Evolutionary conservation across 371 early-diverging fungal species (phyloP).

Genomic region (Mycotypha africana): DNA sequence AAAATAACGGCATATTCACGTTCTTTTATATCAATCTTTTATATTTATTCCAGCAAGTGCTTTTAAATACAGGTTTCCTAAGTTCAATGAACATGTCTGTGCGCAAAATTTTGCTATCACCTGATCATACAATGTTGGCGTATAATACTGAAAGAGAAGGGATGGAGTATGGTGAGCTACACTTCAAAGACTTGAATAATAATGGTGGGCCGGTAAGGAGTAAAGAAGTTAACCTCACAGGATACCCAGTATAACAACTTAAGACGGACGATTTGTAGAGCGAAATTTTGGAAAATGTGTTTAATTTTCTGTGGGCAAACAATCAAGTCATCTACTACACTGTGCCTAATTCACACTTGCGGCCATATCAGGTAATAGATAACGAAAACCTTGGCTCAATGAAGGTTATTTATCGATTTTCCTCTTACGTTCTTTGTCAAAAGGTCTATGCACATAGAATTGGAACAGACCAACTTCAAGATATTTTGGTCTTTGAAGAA

Average conservation of each 20-base stretch:
- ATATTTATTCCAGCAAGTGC: conserved; percentile 33
- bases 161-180: conserved; percentile 61
- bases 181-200: conserved; percentile 45
- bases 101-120: conserved; percentile 56
- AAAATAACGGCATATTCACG: not conserved
- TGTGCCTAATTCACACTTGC: conserved; percentile 63
- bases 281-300: conserved; percentile 61
- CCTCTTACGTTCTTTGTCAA: too few species aligned
- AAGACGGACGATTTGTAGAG: too few species aligned
- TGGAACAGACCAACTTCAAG: conserved; percentile 50
- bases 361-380: conserved; percentile 56
- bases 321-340: conserved; percentile 67
- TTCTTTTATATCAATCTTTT: not conserved
- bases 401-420: not conserved
- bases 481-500: conserved; percentile 66
- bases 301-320: conserved; percentile 81
- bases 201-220: conserved; percentile 33
- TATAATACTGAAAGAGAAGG: conserved; percentile 57
- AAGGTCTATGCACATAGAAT: conserved; percentile 55
- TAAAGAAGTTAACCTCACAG: too few species aligned
- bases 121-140: conserved; percentile 55
- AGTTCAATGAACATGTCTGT: conserved; percentile 47
- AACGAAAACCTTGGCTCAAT: not conserved
- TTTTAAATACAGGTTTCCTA: conserved; percentile 53
- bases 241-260: too few species aligned